phyloP scores from a whole-genome alignment of 176 grass and related monocot genomes.

The Neostapfia colusana region DNA sequence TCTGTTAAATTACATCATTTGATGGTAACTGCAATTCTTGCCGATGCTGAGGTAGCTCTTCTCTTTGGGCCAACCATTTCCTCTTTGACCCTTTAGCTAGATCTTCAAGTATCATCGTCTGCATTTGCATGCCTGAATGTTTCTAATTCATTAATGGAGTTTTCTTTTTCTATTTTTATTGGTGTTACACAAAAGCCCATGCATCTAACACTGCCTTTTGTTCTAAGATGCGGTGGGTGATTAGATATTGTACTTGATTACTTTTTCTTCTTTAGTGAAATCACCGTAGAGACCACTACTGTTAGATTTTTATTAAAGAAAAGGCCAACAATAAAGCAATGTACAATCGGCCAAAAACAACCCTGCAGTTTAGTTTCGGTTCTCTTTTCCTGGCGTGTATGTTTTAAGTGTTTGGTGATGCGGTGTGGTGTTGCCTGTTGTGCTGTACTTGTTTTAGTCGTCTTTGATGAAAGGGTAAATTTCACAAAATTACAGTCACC shows the following conservation, averaged over 20 bases:
- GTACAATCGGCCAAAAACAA: too few species aligned
- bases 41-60: conserved; percentile 78
- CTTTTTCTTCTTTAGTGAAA: not conserved
- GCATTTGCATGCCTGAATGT: conserved; percentile 5
- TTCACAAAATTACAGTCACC: too few species aligned
- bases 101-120: conserved; percentile 19
- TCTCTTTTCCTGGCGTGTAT: not conserved
- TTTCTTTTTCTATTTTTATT: not conserved
- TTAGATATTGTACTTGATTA: not conserved
- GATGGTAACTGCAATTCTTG: conserved; percentile 85
- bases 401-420: not conserved
- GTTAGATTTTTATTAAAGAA: too few species aligned
- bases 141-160: conserved; percentile 25
- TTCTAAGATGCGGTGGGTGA: not conserved
- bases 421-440: not conserved
- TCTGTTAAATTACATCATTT: conserved; percentile 48
- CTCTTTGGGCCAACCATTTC: conserved; percentile 22
- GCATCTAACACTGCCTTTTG: not conserved
- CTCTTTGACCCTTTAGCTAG: not conserved
- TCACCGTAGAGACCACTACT: not conserved
- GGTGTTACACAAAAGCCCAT: not conserved
- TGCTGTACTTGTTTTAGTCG: not conserved
- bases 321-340: too few species aligned
- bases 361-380: not conserved
- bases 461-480: not conserved